phyloP scores from a whole-genome alignment of 139 green algal species.

The Haematococcus sp. region DNA sequence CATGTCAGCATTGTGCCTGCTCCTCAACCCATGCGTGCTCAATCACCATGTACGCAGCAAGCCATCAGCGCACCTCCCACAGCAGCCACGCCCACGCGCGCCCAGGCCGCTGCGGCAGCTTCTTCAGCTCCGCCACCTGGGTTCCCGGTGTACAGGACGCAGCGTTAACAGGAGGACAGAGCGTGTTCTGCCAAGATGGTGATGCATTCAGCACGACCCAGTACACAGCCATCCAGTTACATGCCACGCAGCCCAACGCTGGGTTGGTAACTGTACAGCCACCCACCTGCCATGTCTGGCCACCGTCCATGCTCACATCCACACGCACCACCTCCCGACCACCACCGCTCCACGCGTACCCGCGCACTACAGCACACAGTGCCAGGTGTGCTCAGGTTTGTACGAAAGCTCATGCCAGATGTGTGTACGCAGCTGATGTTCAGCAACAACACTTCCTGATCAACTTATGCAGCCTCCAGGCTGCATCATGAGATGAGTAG shows the following conservation, averaged over 20 bases:
- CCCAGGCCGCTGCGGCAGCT: conserved; percentile 19
- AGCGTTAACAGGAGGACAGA: not conserved
- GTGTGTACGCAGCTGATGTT: not conserved
- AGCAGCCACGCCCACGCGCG: conserved; percentile 75
- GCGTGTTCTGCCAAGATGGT: no score
- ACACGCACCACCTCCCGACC: conserved; percentile 77
- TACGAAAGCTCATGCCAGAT: not conserved
- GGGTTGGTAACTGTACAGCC: no score
- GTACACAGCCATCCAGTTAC: no score
- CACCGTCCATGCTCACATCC: conserved; percentile 79
- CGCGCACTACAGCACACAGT: conserved; percentile 38
- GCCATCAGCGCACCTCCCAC: conserved; percentile 51
- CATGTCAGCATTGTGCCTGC: not conserved
- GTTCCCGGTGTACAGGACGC: not conserved
- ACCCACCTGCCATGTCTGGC: conserved; percentile 61
- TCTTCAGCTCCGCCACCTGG: conserved; percentile 12
- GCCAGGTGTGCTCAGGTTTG: not conserved
- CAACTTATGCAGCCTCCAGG: not conserved
- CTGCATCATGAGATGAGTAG: not conserved
- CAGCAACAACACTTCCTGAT: not conserved
- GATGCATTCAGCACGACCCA: no score
- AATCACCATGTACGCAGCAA: no score
- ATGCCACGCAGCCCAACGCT: no score
- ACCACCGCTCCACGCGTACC: conserved; percentile 79
- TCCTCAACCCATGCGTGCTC: no score